Base-by-base conservation (phyloP, 2,329 filamentous ascomycete genomes). In the Myriosclerotinia curreyana region DNA sequence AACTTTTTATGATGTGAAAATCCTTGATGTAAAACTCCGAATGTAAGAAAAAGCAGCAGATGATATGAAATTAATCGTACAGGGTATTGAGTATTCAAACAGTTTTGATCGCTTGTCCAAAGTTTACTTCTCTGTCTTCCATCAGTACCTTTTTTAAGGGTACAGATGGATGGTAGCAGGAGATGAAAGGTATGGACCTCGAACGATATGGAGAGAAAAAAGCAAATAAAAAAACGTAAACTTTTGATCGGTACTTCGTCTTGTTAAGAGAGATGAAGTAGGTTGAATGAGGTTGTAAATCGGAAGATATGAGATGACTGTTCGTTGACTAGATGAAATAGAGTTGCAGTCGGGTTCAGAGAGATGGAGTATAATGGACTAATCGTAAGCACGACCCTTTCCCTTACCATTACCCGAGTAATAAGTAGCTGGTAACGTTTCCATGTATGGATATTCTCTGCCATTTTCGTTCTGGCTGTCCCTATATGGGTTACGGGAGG, bases 61-160 rank as follows among this genome's bases (percentile, higher is more conserved):
- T 59, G 55, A 7, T 25, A 25, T 36, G 12, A 12, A 14, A 48
- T 4, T 58, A 48, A 11, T 59, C 31, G 42, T 59, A 59, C 55
- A 38, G 55, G 31, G 55, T 48, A 48, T 48, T 36, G 31, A 25
- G n/a, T 59, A 59, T 59, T 59, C 55, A 59, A 59, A 59, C 31
- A 59, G 2, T n/a, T 14, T 48, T 1, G 2, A 15, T 25, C 9
- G 20, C 8, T 48, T 22, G 28, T 59, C 55, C 55, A 48, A 44
- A 20, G 14, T 48, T 17, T 20, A 14, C 31, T 58, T 36, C 28
- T 36, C 7, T 48, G 14, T 36, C 14, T 59, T 59, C 14, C 31
- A 36, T 34, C 55, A 0, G 11, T 14, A 25, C 42, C 55, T 46
- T 59, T 48, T 8, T 5, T 11, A 59, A 12, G 31, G 42, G 42